Percentiles rank a stretch among this genome's conserved stretches.
Evolutionary conservation across 257 asterid species (phyloP).

Genomic region (Coffea canephora): DNA sequence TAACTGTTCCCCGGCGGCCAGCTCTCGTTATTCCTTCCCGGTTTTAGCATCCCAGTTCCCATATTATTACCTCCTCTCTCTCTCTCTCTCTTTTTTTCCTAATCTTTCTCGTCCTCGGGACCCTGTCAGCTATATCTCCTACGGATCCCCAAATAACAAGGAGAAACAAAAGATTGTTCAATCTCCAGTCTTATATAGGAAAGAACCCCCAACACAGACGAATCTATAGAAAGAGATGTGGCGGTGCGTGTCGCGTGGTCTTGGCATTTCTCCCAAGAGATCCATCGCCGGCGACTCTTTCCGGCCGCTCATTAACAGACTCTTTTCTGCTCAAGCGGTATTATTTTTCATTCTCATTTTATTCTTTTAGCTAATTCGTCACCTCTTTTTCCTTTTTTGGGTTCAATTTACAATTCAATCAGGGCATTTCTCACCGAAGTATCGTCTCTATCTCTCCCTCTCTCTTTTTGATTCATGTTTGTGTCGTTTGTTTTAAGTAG

Average conservation of each 20-base stretch:
- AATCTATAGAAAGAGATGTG: slow-evolving; percentile 48
- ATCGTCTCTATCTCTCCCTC: neutral
- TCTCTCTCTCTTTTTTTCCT: too few relatives aligned
- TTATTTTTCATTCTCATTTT: neutral
- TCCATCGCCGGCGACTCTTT: slow-evolving; percentile 52
- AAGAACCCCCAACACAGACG: too few relatives aligned
- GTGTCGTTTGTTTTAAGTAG: neutral
- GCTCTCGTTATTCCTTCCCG: too few relatives aligned
- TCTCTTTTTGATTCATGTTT: neutral
- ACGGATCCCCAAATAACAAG: neutral
- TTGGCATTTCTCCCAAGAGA: slow-evolving; percentile 55
- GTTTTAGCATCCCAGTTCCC: too few relatives aligned
- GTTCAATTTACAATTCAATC: neutral
- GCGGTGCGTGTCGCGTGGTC: slow-evolving; percentile 91
- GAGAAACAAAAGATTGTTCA: neutral
- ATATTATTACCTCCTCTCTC: too few relatives aligned
- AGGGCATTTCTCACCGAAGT: neutral
- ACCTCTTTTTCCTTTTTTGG: neutral
- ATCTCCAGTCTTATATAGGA: neutral
- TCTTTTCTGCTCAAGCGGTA: slow-evolving; percentile 64
- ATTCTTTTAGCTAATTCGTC: neutral
- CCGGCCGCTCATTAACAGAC: slow-evolving; percentile 36
- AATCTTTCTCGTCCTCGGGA: neutral
- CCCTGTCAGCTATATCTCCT: neutral
- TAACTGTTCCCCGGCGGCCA: too few relatives aligned